Percentiles rank a stretch among this genome's conserved stretches.
phyloP scores from a whole-genome alignment of 176 grass and related monocot species.

The Guadua angustifolia region DNA sequence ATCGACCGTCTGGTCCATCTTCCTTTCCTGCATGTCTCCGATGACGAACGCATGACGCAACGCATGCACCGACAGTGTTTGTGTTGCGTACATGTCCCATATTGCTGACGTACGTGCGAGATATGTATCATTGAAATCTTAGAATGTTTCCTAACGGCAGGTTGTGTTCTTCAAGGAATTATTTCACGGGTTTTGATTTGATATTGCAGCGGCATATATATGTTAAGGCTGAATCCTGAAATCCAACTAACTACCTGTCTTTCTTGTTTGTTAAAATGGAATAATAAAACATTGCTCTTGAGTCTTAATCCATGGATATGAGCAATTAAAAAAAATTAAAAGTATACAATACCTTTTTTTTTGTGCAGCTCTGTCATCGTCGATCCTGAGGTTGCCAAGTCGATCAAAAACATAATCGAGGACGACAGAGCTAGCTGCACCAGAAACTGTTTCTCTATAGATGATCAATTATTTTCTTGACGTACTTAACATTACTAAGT shows the following conservation, averaged over 20 bases:
- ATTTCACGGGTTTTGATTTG: not conserved
- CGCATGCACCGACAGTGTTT: not conserved
- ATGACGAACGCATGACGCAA: slow-evolving; percentile 33
- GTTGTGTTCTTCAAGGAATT: slow-evolving; percentile 12
- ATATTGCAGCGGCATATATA: not conserved
- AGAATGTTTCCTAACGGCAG: slow-evolving; percentile 19
- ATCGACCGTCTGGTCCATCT: too few species aligned
- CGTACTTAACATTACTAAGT: not conserved
- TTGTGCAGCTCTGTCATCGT: too few species aligned
- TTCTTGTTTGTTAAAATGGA: not conserved
- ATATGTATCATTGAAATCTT: not conserved
- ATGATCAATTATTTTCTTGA: not conserved
- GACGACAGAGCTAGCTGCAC: not conserved
- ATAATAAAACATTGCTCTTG: not conserved
- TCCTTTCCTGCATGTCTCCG: not conserved
- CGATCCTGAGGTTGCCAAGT: not conserved
- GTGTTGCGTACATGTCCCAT: not conserved
- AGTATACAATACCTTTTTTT: too few species aligned
- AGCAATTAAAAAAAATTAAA: too few species aligned
- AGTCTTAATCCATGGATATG: slow-evolving; percentile 20
- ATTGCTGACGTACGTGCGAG: not conserved
- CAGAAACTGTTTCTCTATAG: not conserved
- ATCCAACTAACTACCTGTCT: slow-evolving; percentile 21
- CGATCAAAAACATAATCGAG: not conserved
- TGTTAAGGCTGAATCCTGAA: slow-evolving; percentile 12